Conservation (phyloP, 2,329 filamentous ascomycete genomes). For the Trichoderma asperellum region DNA sequence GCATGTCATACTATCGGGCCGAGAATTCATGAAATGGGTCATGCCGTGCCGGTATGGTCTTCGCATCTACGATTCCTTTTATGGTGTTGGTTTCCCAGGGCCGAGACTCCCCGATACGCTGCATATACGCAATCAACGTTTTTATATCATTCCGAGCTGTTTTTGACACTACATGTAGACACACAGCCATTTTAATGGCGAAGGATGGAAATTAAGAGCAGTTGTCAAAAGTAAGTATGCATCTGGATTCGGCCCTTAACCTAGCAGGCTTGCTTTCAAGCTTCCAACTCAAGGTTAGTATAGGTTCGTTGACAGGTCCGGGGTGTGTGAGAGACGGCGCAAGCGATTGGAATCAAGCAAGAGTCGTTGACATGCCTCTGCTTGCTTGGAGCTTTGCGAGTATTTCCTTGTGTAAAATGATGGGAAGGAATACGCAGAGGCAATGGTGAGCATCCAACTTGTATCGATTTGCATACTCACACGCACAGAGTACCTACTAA, state of each 20-base stretch:
- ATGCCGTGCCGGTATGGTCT: neutral
- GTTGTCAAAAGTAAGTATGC: conserved; percentile 1
- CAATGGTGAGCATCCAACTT: neutral
- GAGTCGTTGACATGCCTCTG: neutral
- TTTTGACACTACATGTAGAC: neutral
- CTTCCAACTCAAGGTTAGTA: conserved; percentile 26
- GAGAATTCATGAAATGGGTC: conserved; percentile 2
- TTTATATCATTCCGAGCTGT: neutral
- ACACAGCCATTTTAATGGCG: neutral
- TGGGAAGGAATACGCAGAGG: neutral
- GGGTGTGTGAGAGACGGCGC: neutral
- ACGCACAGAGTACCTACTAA: neutral
- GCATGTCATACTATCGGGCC: conserved; percentile 20
- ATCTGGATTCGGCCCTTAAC: conserved; percentile 25
- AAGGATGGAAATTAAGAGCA: neutral
- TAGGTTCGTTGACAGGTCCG: neutral
- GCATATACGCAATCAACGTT: neutral
- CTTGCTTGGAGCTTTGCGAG: neutral
- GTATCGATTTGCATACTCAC: neutral
- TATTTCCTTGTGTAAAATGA: neutral
- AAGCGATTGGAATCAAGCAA: neutral
- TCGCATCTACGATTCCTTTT: neutral
- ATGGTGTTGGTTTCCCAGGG: too few relatives aligned
- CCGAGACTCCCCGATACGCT: conserved; percentile 16
- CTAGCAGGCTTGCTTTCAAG: conserved; percentile 6